Conservation (phyloP, 176 grass and related monocot genomes). For the Bothriochloa decipiens region DNA sequence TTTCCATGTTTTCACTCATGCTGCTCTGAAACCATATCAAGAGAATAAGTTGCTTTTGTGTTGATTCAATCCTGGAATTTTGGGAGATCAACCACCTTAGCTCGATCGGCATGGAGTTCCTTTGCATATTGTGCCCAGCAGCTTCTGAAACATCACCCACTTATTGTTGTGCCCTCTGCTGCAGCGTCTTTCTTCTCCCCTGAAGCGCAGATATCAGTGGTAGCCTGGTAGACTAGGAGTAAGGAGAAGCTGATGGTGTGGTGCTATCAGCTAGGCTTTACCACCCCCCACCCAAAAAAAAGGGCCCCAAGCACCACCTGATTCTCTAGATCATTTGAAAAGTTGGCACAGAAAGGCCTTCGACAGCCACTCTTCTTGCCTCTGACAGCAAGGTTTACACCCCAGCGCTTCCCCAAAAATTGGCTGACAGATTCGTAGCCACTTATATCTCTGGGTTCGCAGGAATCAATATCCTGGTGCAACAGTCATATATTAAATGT, state of each 20-base stretch:
- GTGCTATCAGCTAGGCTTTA: not conserved
- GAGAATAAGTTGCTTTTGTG: not conserved
- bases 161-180: not conserved
- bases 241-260: not conserved
- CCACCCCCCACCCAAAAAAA: no score
- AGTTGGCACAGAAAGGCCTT: not conserved
- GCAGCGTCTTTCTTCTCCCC: not conserved
- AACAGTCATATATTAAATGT: not conserved
- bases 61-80: not conserved
- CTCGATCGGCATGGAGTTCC: not conserved
- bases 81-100: not conserved
- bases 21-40: not conserved
- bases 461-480: not conserved
- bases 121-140: not conserved
- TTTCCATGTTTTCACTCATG: constrained; percentile 8
- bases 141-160: not conserved
- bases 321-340: not conserved
- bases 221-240: not conserved
- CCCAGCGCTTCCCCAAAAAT: no score
- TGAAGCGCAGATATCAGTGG: not conserved
- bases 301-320: not conserved
- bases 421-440: not conserved
- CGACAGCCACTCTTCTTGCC: not conserved
- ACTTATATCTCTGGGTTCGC: not conserved
- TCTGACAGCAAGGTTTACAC: no score